Conservation (phyloP, 2,329 filamentous ascomycete species). For the Fusarium sororula region DNA sequence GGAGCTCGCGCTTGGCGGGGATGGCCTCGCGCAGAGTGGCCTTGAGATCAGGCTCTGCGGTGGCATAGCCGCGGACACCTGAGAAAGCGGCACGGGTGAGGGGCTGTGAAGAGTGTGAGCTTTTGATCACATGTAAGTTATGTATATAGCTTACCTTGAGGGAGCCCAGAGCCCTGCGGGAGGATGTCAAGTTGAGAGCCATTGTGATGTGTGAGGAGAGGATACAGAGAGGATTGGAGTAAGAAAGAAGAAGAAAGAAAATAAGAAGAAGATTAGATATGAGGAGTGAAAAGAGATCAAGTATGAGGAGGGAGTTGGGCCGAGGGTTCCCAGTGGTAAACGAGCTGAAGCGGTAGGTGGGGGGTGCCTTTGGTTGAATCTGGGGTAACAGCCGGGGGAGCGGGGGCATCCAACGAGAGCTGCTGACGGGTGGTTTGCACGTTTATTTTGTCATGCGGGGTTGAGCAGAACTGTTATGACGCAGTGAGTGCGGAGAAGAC, state of each 20-base stretch:
- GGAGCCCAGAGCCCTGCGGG: constrained; percentile 69
- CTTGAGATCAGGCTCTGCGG: constrained; percentile 90
- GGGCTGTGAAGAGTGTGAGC: constrained; percentile 35
- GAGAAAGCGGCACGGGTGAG: constrained; percentile 45
- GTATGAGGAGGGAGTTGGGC: constrained; percentile 23
- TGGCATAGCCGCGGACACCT: constrained; percentile 70
- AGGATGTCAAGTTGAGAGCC: constrained; percentile 71
- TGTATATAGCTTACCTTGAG: constrained; percentile 62
- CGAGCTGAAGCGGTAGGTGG: constrained; percentile 35
- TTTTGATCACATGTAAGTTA: constrained; percentile 9
- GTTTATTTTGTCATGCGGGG: constrained; percentile 36
- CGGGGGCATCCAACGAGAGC: constrained; percentile 23
- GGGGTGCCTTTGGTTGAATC: constrained; percentile 22
- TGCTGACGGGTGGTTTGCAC: neutral
- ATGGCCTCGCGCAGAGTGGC: constrained; percentile 83
- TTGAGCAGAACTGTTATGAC: neutral
- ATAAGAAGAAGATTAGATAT: neutral
- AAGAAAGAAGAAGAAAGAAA: neutral
- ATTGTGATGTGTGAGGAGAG: constrained; percentile 53
- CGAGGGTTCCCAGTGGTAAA: constrained; percentile 39
- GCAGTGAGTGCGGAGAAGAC: constrained; percentile 23
- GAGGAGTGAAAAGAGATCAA: neutral
- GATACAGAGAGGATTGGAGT: neutral
- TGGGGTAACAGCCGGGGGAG: constrained; percentile 41
- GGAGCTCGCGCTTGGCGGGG: constrained; percentile 89